phyloP scores from a whole-genome alignment of 495 filamentous ascomycete genomes.

The Penicillium antarcticum region DNA sequence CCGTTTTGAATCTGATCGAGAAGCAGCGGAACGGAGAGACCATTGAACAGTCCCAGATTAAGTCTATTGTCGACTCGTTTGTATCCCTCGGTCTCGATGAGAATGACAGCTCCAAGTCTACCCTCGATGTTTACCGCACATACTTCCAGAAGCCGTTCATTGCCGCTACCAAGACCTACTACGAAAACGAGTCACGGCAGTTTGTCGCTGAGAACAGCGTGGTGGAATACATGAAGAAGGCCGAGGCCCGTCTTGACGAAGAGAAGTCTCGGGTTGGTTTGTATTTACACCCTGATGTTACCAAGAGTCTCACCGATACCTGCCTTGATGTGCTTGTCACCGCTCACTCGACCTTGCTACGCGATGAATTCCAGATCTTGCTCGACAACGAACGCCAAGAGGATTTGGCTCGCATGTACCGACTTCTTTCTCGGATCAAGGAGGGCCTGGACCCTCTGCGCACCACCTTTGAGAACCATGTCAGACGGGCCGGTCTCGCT shows the following conservation, averaged over 20 bases:
- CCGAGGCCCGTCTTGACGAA: conserved; percentile 84
- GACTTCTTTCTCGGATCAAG: conserved; percentile 81
- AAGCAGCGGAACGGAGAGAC: conserved; percentile 98
- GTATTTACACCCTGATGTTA: conserved; percentile 89
- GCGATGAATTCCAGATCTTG: conserved; percentile 95
- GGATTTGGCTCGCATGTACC: conserved; percentile 96
- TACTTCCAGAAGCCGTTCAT: conserved; percentile 94
- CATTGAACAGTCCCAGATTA: conserved; percentile 94
- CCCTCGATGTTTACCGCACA: conserved; percentile 86
- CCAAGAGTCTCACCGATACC: conserved; percentile 72
- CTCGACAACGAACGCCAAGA: conserved; percentile 92
- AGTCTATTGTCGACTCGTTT: conserved; percentile 95
- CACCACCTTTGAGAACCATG: conserved; percentile 85
- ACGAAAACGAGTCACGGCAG: conserved; percentile 85
- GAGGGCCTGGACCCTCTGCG: conserved; percentile 91
- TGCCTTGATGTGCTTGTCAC: conserved; percentile 89
- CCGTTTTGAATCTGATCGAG: conserved; percentile 92
- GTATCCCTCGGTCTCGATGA: conserved; percentile 95
- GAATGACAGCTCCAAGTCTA: conserved; percentile 86
- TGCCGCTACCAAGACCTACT: conserved; percentile 77
- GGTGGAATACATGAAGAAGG: conserved; percentile 99
- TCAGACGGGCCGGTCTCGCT: conserved; percentile 79
- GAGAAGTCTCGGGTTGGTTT: conserved; percentile 92
- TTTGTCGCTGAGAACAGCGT: conserved; percentile 97
- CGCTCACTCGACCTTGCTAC: conserved; percentile 75